Base-by-base conservation (phyloP, 73 alveolate genomes). In the Blepharisma stoltei region DNA sequence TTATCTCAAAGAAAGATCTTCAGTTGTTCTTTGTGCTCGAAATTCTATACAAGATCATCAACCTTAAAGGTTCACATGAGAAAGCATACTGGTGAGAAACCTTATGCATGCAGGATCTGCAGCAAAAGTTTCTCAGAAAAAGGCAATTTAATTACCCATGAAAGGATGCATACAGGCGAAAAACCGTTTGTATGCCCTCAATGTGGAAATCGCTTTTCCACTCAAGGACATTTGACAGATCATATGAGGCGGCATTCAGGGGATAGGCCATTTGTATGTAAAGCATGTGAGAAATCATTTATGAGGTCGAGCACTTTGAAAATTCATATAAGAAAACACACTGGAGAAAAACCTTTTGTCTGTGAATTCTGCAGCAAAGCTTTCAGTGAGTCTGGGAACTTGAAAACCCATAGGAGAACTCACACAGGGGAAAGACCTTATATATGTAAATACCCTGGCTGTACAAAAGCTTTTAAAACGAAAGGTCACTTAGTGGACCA, bases 61-160 rank as follows among this genome's bases (percentile, higher is more conserved):
- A 25, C 73, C 18, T 78, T 93, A 71, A 91, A 93, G 78, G 90
- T 97, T 1, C 98, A 92, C 84, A 48, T 90, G 80, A 69, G 98
- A 47, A 92, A 84, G 45, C 98, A 92, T 81, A 92, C 98, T 7
- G 98, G 98, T 9, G 98, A 92, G 84, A 92, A 90, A 49, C 98
- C 98, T 32, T 92, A 92, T 82, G 89, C 76, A 8, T 89, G 96
- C 46, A 89, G 90, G 0, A 92, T 92, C 71, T 89, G 96, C 54
- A 65, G 70, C 60, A 86, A 89, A 71, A 78, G 91, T 70, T 89
- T 89, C 76, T 78, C 91, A 20, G 87, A 89, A 67, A 68, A 85
- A 53, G 66, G 88, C 55, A 89, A 89, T 82, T 82, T 89, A 65
- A 50, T 71, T 38, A 89, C 96, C 8, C 96, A 89, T 77, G 90